Evolutionary conservation across 208 protist species (phyloP), one percentile per base, ranked within the genome.

Genomic region (Trypanosoma lewisi): DNA sequence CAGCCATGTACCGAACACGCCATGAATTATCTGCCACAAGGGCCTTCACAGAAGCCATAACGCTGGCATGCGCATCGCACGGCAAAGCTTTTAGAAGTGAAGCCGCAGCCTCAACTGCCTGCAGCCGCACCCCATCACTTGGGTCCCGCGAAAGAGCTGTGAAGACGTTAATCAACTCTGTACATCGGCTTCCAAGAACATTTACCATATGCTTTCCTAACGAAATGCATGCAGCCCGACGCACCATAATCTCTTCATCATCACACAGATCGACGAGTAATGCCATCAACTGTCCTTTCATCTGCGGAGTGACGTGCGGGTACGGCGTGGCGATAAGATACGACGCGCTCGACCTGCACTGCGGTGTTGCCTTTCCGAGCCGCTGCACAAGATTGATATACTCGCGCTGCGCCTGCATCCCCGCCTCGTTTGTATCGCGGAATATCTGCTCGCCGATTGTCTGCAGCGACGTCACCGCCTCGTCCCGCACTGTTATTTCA

Each of bases 1-100:
- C 98, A 17, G 94, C 87, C 93, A 98, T 98, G 81, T 99, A 99
- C 7, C 98, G 90, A 41, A 99, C 98, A 16, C 98, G 90, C 98
- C 98, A 99, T 8, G 94, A 97, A 76, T 80, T 95, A 80, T 99
- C 98, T 4, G 63, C 48, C 4, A 87, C 70, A 34, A 93, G 82
- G 23, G 65, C 56, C 37, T 86, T 82, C 0, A 99, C 66, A 1
- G 80, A 61, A 16, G 83, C 71, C 16, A 99, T 67, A 23, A 99
- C 66, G n/a, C 76, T 57, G 14, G 75, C 64, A 67, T 85, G 79
- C 61, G 98, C 89, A 23, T 91, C 89, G 37, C 78, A 47, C 2
- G 80, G 80, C 14, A 99, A 73, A 34, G 94, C 69, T 68, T 78
- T 73, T 17, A 94, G 85, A 23, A 99, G 63, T 8, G 89, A 81